These are phyloP conservation scores for Gomphus bonarii DNA, from an alignment of 1,284 basidiomycete genomes.

Conservation along the genomic window DNA sequence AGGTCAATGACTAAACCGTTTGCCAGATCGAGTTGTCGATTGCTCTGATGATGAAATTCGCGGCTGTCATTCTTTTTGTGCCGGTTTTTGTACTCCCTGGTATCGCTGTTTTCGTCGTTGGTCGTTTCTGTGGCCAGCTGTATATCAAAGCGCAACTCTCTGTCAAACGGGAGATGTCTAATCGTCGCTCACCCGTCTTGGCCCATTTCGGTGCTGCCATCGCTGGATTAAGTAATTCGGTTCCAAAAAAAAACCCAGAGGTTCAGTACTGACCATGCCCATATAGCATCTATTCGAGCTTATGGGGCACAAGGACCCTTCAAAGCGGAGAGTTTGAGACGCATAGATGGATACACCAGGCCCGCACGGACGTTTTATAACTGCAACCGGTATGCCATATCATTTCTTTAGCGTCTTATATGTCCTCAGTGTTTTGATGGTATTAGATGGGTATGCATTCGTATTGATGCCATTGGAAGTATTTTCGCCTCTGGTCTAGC, in stretches of 20 bases:
- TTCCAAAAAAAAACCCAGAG: not conserved
- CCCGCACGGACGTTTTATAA: conserved; percentile 16
- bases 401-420: not conserved
- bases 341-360: conserved; percentile 15
- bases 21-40: conserved; percentile 19
- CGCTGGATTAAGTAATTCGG: conserved; percentile 22
- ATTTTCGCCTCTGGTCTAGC: conserved; percentile 12
- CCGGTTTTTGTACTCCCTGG: conserved; percentile 34
- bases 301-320: conserved; percentile 17
- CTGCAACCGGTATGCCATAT: conserved; percentile 12
- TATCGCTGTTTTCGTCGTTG: conserved; percentile 30
- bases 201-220: conserved; percentile 33
- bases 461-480: conserved; percentile 11
- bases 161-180: conserved; percentile 37
- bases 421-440: not conserved
- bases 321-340: conserved; percentile 12
- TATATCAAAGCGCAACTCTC: conserved; percentile 41
- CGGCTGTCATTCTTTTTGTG: conserved; percentile 36
- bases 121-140: conserved; percentile 37
- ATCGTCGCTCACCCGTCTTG: conserved; percentile 33
- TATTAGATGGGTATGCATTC: conserved; percentile 12
- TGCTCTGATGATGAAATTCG: conserved; percentile 30
- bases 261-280: not conserved
- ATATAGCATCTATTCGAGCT: conserved; percentile 18
- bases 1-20: conserved; percentile 9